Conservation (phyloP, 805 yeast genomes). For the Candida qinlingensis region DNA sequence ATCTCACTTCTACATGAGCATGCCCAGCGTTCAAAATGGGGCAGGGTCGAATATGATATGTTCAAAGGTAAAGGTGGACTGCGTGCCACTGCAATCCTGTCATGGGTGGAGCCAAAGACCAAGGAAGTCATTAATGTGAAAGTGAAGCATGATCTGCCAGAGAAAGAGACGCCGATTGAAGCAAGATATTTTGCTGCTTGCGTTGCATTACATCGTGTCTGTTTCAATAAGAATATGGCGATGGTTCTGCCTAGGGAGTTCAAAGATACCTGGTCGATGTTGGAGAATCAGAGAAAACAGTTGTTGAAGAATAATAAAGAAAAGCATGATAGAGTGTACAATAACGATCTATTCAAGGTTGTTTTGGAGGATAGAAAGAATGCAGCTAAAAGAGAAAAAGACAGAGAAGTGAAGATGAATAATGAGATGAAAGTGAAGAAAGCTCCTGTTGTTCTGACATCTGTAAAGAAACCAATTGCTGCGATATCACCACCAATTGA, state of each 20-base stretch:
- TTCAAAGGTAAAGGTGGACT: conserved; percentile 49
- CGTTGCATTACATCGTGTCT: conserved; percentile 72
- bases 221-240: conserved; percentile 75
- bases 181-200: conserved; percentile 92
- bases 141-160: conserved; percentile 46
- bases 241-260: conserved; percentile 85
- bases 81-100: conserved; percentile 57
- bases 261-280: conserved; percentile 67
- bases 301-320: conserved; percentile 40
- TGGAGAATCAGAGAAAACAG: conserved; percentile 56
- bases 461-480: conserved; percentile 12
- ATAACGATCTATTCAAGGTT: conserved; percentile 72
- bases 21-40: conserved; percentile 88
- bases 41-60: conserved; percentile 76
- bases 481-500: conserved; percentile 3
- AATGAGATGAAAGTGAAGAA: conserved; percentile 47
- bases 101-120: conserved; percentile 78
- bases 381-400: conserved; percentile 39
- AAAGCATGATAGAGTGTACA: conserved; percentile 49
- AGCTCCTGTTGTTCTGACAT: conserved; percentile 41
- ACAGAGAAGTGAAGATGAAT: conserved; percentile 38
- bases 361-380: conserved; percentile 51
- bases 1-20: conserved; percentile 80
- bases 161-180: conserved; percentile 79
- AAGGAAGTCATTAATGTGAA: conserved; percentile 55